These are phyloP conservation scores for Anthracocystis setariae DNA, from an alignment of 1,284 basidiomycete species.

Conservation along the genomic window DNA sequence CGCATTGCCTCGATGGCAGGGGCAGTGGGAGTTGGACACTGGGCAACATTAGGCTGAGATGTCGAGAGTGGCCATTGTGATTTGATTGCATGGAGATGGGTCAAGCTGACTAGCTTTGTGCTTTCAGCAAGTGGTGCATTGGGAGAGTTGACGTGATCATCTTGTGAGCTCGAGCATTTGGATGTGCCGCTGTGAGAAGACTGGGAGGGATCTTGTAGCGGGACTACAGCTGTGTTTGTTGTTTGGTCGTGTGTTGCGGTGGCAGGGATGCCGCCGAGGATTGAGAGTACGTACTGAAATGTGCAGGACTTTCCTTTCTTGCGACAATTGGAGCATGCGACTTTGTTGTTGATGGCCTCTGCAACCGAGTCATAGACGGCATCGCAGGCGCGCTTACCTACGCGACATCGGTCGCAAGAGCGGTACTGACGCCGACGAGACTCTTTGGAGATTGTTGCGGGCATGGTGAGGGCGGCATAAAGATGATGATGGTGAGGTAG, in stretches of 20 bases:
- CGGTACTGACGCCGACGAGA: slow-evolving; percentile 31
- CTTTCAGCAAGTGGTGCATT: too few relatives aligned
- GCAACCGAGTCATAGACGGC: slow-evolving; percentile 28
- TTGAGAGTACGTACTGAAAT: slow-evolving; percentile 28
- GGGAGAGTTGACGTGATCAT: too few relatives aligned
- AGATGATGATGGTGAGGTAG: too few relatives aligned
- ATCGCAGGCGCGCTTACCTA: slow-evolving; percentile 29
- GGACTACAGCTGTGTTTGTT: background rate
- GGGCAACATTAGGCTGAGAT: too few relatives aligned
- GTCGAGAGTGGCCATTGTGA: too few relatives aligned
- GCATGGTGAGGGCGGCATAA: slow-evolving; percentile 1
- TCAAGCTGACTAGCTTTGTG: too few relatives aligned
- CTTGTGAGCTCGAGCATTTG: too few relatives aligned
- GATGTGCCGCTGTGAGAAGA: too few relatives aligned
- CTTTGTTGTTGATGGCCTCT: slow-evolving; percentile 29
- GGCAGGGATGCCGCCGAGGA: slow-evolving; percentile 19
- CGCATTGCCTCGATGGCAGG: background rate
- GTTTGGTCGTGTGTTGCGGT: background rate
- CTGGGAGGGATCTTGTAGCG: too few relatives aligned
- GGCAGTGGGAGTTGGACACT: too few relatives aligned
- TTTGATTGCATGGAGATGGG: too few relatives aligned
- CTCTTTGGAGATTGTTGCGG: slow-evolving; percentile 7
- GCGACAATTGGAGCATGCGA: slow-evolving; percentile 27
- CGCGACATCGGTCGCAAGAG: slow-evolving; percentile 30
- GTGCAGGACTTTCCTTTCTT: slow-evolving; percentile 33